A percentile compares a stretch with the other conserved stretches of the same genome.
Evolutionary conservation across 768 basidiomycete species (phyloP).

Genomic region (Lactarius tabidus): DNA sequence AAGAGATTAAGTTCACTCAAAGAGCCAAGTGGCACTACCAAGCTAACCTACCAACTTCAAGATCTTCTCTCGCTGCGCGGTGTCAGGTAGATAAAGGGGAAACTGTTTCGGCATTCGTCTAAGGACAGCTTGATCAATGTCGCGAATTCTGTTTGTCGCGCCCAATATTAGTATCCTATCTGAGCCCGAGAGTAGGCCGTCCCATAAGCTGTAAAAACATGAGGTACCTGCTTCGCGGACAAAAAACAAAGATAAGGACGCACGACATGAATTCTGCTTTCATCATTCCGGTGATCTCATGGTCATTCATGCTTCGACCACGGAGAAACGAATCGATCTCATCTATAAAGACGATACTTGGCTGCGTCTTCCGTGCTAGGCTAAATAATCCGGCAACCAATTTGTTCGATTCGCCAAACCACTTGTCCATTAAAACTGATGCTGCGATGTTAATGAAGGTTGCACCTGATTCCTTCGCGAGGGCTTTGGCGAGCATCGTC

Average conservation of each 20-base stretch:
- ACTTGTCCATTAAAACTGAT: conserved; percentile 71
- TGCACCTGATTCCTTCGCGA: conserved; percentile 95
- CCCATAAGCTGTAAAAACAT: conserved; percentile 69
- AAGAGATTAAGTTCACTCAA: neutral
- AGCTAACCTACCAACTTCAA: conserved; percentile 57
- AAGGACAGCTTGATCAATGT: conserved; percentile 82
- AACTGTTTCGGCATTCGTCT: conserved; percentile 98
- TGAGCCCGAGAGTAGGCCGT: conserved; percentile 77
- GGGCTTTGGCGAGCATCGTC: conserved; percentile 98
- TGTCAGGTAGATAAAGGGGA: conserved; percentile 73
- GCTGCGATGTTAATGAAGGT: conserved; percentile 90
- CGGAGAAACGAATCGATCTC: conserved; percentile 96
- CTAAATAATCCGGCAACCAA: conserved; percentile 93
- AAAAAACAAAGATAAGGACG: conserved; percentile 30
- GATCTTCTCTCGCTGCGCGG: conserved; percentile 78
- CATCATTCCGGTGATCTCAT: conserved; percentile 98
- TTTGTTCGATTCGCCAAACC: conserved; percentile 92
- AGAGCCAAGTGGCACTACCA: neutral
- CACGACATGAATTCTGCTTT: conserved; percentile 95
- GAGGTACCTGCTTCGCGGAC: neutral
- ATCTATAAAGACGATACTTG: conserved; percentile 97
- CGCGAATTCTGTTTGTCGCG: conserved; percentile 92
- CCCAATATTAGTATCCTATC: conserved; percentile 89
- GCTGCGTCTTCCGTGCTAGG: conserved; percentile 89
- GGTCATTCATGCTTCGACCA: conserved; percentile 82